Conservation (phyloP, 2,329 filamentous ascomycete genomes). For the Exophiala sp. region DNA sequence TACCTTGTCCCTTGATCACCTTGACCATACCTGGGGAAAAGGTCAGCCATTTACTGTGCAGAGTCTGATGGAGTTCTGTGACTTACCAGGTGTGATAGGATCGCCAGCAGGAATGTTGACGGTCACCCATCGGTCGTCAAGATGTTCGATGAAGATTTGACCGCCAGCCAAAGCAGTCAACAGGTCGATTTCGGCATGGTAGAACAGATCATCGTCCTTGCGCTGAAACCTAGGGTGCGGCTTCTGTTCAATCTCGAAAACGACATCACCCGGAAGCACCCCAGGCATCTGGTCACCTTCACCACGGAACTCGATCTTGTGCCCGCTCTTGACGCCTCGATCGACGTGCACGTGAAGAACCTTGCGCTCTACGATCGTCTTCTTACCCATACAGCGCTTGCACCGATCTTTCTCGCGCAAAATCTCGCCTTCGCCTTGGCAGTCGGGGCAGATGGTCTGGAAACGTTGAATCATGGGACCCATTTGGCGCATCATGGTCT, state of each 20-base stretch:
- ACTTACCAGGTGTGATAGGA: constrained; percentile 82
- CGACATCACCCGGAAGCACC: constrained; percentile 87
- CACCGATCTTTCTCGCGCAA: constrained; percentile 96
- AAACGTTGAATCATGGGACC: constrained; percentile 99
- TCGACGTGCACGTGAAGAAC: constrained; percentile 98
- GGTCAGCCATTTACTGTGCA: not conserved
- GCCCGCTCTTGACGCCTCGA: constrained; percentile 83
- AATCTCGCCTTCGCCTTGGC: constrained; percentile 92
- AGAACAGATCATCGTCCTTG: constrained; percentile 93
- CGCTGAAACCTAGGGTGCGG: constrained; percentile 92
- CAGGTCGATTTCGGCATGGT: constrained; percentile 90
- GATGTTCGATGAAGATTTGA: constrained; percentile 85
- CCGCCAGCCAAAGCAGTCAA: constrained; percentile 91
- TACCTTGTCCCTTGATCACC: constrained; percentile 91
- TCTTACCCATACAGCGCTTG: constrained; percentile 95
- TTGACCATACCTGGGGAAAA: constrained; percentile 68
- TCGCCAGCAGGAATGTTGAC: constrained; percentile 91
- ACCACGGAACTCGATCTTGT: constrained; percentile 94
- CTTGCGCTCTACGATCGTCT: constrained; percentile 95
- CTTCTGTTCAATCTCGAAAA: constrained; percentile 99
- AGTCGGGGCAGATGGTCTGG: constrained; percentile 98
- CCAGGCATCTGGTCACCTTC: constrained; percentile 95
- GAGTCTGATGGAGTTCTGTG: not conserved
- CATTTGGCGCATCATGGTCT: constrained; percentile 99
- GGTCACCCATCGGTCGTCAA: constrained; percentile 93